Base-by-base conservation (phyloP, 2,329 filamentous ascomycete genomes). In the Aspergillus unguis region DNA sequence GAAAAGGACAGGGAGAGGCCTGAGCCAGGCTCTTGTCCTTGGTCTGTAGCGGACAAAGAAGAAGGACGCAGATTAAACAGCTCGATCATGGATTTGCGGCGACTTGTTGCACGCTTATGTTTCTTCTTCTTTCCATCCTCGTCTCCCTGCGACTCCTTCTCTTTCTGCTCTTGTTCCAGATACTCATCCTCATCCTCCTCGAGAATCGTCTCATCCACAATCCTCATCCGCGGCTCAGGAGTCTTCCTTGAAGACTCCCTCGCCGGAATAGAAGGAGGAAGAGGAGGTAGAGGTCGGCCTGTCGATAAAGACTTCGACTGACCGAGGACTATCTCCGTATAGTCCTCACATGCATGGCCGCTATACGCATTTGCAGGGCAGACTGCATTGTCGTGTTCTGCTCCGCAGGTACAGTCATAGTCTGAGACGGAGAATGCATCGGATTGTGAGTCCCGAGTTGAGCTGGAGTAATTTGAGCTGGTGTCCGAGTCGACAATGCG, bases 51-150 rank as follows among this genome's bases (percentile, higher is more conserved):
- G 32, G 32, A 37, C 9, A 8, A 17, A 17, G 46, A 43, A 35
- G 4, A 11, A 31, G 43, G 28, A 44, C 45, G 54, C 5, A 60
- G 55, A 40, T 55, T 58, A 32, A 62, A 53, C 23, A 62, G 45
- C 45, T 62, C 59, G 40, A 60, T 44, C 43, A 62, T 59, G 3
- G 59, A 62, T n/a, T 59, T 60, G 11, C 59, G 57, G 2, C 57
- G 52, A 32, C 52, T 59, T 1, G 58, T 53, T 8, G 50, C 27
- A 10, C 50, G 49, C 41, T 55, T 53, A 17, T 53, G 38, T 32
- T 43, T 10, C 25, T 38, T 35, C 17, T 17, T 17, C 17, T 17
- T 17, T 17, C 17, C 17, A 17, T 17, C 17, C 17, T 17, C 17
- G 17, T 17, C 17, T 17, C 17, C 17, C 17, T 9, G 9, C 10